These are phyloP conservation scores for Talaromyces atroroseus DNA, from an alignment of 2,329 filamentous ascomycete genomes.

Conservation along the genomic window DNA sequence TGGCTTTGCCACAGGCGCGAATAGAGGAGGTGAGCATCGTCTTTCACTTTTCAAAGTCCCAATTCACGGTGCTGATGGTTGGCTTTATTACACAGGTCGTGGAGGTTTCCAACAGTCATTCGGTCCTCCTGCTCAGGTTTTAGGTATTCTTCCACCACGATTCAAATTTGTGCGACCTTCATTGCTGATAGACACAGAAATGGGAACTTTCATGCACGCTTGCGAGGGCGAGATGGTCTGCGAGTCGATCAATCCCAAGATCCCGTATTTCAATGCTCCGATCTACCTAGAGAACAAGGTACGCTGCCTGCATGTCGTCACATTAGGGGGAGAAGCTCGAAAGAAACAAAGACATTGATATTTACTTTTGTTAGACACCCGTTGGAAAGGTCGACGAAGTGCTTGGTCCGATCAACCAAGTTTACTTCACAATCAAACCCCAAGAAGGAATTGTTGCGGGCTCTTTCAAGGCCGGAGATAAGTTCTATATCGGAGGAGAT, in stretches of 20 bases:
- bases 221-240: constrained; percentile 98
- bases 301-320: constrained; percentile 17
- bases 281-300: constrained; percentile 99
- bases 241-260: constrained; percentile 89
- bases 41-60: neutral
- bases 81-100: constrained; percentile 46
- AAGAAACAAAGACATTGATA: neutral
- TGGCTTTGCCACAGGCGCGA: constrained; percentile 48
- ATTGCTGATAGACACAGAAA: constrained; percentile 55
- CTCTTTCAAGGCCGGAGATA: constrained; percentile 93
- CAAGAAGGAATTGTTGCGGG: constrained; percentile 91
- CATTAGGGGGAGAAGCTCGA: neutral
- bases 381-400: constrained; percentile 98
- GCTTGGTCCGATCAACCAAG: constrained; percentile 93
- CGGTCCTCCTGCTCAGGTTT: constrained; percentile 57
- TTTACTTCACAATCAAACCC: constrained; percentile 97
- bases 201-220: constrained; percentile 90
- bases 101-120: constrained; percentile 59
- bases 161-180: neutral
- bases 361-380: constrained; percentile 53
- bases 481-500: constrained; percentile 92
- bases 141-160: constrained; percentile 39
- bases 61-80: constrained; percentile 7
- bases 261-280: constrained; percentile 97
- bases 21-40: constrained; percentile 41